Evolutionary conservation across 73 alveolate species (phyloP).

Genomic region (Paramecium caudatum): DNA sequence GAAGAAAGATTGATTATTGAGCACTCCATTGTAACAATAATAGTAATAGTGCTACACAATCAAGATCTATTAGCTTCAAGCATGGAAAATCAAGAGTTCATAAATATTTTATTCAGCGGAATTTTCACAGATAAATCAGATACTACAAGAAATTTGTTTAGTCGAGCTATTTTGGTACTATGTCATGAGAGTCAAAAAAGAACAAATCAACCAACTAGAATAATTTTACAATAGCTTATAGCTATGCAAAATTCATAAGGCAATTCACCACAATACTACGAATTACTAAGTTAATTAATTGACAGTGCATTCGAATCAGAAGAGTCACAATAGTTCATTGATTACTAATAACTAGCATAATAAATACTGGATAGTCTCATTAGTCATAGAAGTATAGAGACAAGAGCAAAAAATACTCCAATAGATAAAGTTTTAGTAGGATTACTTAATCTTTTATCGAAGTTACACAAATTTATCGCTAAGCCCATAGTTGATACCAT

Average conservation of each 20-base stretch:
- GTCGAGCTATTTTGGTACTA: slow-evolving; percentile 60
- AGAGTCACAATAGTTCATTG: slow-evolving; percentile 70
- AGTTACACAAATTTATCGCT: slow-evolving; percentile 47
- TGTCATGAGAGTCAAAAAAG: slow-evolving; percentile 42
- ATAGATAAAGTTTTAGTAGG: slow-evolving; percentile 78
- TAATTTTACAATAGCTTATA: slow-evolving; percentile 54
- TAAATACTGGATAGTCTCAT: slow-evolving; percentile 33
- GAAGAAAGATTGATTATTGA: slow-evolving; percentile 81
- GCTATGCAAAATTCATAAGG: neutral
- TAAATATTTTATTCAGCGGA: slow-evolving; percentile 63
- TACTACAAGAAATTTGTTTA: slow-evolving; percentile 66
- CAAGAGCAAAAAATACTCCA: slow-evolving; percentile 49
- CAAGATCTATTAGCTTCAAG: slow-evolving; percentile 25
- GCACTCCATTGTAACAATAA: slow-evolving; percentile 60
- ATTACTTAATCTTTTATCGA: slow-evolving; percentile 54
- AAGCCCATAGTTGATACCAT: slow-evolving; percentile 60
- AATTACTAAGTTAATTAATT: slow-evolving; percentile 73
- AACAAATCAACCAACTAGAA: slow-evolving; percentile 66
- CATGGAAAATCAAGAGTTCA: slow-evolving; percentile 27
- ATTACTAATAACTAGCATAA: slow-evolving; percentile 56
- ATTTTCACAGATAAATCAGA: slow-evolving; percentile 64
- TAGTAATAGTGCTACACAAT: slow-evolving; percentile 67
- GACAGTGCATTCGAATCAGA: slow-evolving; percentile 68
- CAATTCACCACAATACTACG: slow-evolving; percentile 76
- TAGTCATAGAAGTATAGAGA: slow-evolving; percentile 69